Evolutionary conservation across 495 filamentous ascomycete genomes (phyloP), one percentile per base, ranked within the genome.

Genomic region (Neurospora discreta): DNA sequence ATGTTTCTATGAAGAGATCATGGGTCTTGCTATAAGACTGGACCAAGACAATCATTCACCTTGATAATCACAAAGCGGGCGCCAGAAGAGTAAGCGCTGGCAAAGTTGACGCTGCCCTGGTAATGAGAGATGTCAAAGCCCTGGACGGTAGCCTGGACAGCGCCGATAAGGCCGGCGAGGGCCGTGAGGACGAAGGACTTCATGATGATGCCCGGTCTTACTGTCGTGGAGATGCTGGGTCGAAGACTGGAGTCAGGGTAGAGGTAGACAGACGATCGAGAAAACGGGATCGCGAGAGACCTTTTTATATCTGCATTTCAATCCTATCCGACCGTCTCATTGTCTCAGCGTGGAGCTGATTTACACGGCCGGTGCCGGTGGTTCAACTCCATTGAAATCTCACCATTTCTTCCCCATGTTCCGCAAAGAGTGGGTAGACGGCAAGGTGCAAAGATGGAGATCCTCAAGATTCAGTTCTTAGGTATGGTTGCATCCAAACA

Each of bases 61-160:
- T 91, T 91, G 82, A 91, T 89, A 58, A 90, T 89, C 73, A 89
- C 89, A 71, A 91, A 91, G 23, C 88, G 86, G n/a, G 87, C 87
- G 26, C 89, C 89, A 20, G 81, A 74, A 26, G 70, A 78, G 72
- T 90, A 88, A 3, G 89, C 89, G 20, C 77, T 80, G 1, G 78
- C 76, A 74, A 87, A 90, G 82, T 91, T 78, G 52, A 91, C 86
- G 46, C 65, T 86, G 33, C 80, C 72, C 75, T 90, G 89, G 70
- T 88, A 90, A 74, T 85, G 76, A 18, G 89, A 90, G 75, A 91
- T 87, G 73, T 91, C 89, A 73, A 91, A 90, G 38, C 89, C 89
- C 70, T 87, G 85, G 46, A 90, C 86, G 7, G 83, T 80, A 58
- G 82, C 81, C 13, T 82, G 79, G 69, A 80, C 73, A 20, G 58